Evolutionary conservation across 2,329 filamentous ascomycete genomes (phyloP), one percentile per base, ranked within the genome.

Genomic region (Gaeumannomyces sp.): DNA sequence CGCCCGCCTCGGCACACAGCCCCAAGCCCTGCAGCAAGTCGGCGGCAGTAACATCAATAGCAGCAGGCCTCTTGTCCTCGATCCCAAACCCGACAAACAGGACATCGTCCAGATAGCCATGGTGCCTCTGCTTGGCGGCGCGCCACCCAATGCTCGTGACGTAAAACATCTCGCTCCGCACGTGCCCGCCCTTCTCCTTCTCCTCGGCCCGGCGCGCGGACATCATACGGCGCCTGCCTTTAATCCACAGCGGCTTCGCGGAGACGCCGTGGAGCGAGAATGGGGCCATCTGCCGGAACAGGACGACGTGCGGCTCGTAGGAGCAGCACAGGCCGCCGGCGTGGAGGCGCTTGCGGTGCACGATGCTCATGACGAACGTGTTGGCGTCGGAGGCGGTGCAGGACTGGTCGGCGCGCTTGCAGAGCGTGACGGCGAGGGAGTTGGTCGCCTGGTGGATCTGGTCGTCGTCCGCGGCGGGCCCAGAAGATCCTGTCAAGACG

Each of bases 391-490:
- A 73, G 0, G 77, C 71, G 0, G 71, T 61, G 70, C 85, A 87
- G 0, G 25, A 64, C 0, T 73, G 68, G 59, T 86, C 83, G 2
- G 73, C 68, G 2, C 81, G 77, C 11, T 74, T 73, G 73, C 85
- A 87, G 63, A 86, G 74, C 2, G 84, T 87, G 53, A 87, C 73
- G 1, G 78, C 73, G 0, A 87, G 75, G 2, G 83, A 84, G 71
- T 88, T 88, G 27, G 83, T 86, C 7, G 85, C 81, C 71, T 88
- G 85, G 69, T 87, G 85, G 35, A 86, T 79, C 0, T 77, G 81
- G 70, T 84, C 81, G 28, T 76, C 66, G 0, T 69, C 67, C 0
- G 70, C 69, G 0, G 70, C 69, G 0, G 58, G n/a, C 19, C 4
- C 58, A 2, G n/a, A n/a, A 3, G 4, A 2, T 1, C 50, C 53